Conservation (phyloP, 1,284 basidiomycete species). For the Leucoagaricus sp. region DNA sequence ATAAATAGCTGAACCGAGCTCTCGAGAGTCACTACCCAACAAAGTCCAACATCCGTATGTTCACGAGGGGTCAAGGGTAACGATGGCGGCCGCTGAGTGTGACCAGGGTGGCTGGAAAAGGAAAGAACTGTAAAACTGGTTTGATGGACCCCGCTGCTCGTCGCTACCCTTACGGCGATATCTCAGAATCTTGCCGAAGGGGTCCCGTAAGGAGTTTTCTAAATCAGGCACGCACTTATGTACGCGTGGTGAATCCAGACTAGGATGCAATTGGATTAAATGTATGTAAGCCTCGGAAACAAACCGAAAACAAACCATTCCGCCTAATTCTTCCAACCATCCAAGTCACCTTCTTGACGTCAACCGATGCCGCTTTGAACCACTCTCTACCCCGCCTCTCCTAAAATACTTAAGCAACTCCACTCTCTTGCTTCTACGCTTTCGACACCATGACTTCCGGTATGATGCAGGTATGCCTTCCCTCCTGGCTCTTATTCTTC, state of each 20-base stretch:
- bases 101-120: slow-evolving; percentile 14
- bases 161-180: slow-evolving; percentile 15
- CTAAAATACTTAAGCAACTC: slow-evolving; percentile 13
- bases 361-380: slow-evolving; percentile 16
- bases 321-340: slow-evolving; percentile 28
- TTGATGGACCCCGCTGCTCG: slow-evolving; percentile 11
- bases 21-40: background rate
- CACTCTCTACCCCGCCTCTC: slow-evolving; percentile 14
- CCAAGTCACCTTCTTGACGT: slow-evolving; percentile 21
- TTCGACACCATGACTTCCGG: slow-evolving; percentile 31
- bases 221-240: slow-evolving; percentile 20
- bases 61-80: slow-evolving; percentile 18
- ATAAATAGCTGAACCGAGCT: background rate
- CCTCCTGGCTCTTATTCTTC: slow-evolving; percentile 7
- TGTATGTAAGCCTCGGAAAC: slow-evolving; percentile 31
- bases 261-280: slow-evolving; percentile 27
- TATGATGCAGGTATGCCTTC: slow-evolving; percentile 36
- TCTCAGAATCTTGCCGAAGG: slow-evolving; percentile 17
- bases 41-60: slow-evolving; percentile 8
- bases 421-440: slow-evolving; percentile 25
- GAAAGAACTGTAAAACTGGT: slow-evolving; percentile 11
- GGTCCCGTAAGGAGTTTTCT: slow-evolving; percentile 11
- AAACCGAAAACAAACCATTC: slow-evolving; percentile 30
- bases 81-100: slow-evolving; percentile 17
- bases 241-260: slow-evolving; percentile 38